Evolutionary conservation across 371 early-diverging fungal species (phyloP), one percentile per base, ranked within the genome.

Genomic region (Nematocida displodere): DNA sequence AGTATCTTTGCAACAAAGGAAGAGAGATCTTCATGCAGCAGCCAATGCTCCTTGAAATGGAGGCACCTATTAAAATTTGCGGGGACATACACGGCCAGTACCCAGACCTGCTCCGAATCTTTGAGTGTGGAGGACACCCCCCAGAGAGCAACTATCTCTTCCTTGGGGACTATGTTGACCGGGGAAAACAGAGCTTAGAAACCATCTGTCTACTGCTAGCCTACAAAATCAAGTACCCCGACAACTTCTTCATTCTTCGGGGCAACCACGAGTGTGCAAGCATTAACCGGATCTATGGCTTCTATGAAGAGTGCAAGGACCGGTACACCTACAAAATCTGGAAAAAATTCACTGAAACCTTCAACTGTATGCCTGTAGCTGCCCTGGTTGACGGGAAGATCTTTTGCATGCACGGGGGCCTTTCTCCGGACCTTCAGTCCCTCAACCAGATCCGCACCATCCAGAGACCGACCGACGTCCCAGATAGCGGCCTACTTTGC

Each of bases 41-140:
- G 77, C 78, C 78, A 44, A 82, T 81, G 33, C 64, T 84, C 4
- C 55, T 68, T 37, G 26, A 62, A 34, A 77, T 80, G 26, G 54
- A 48, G 2, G 42, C 77, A 1, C 83, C 80, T 11, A 68, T 76
- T 26, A 36, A 50, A 34, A 77, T 81, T 87, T 93, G 94, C 80
- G 98, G 98, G 39, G 98, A 98, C 85, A 90, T 98, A 34, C 98
- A 98, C 81, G 98, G 98, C 7, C 98, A 98, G 83, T 96, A 89
- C 83, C 92, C 88, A 79, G 98, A 98, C 84, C 86, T 98, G 79
- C 89, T 95, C 89, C 93, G 92, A 80, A 86, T 98, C 26, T 92
- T 98, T 82, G 91, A 94, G 80, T 91, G 93, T 15, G 91, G 93
- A 47, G 96, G 95, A 22, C 88, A 90, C 78, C 95, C 95, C 11